Conservation (phyloP, 2,329 filamentous ascomycete genomes). For the Fusarium sp. region DNA sequence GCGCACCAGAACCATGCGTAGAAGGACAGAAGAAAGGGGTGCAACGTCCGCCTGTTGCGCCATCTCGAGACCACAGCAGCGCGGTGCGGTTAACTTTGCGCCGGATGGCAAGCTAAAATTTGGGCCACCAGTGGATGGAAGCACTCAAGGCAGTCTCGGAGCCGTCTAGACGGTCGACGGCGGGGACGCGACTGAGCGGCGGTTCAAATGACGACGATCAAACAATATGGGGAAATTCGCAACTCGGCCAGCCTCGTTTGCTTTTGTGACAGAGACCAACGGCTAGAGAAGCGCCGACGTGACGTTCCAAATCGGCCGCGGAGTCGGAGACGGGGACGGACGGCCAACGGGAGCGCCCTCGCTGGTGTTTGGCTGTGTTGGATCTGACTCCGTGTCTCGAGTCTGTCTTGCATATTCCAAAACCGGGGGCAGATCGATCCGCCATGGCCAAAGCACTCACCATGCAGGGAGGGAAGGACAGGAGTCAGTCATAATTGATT, state of each 20-base stretch:
- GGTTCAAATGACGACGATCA: constrained; percentile 33
- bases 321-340: neutral
- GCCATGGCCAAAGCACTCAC: constrained; percentile 9
- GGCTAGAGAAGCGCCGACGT: neutral
- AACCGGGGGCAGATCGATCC: constrained; percentile 7
- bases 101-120: constrained; percentile 34
- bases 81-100: constrained; percentile 28
- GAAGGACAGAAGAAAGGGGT: constrained; percentile 35
- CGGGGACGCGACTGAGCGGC: constrained; percentile 16
- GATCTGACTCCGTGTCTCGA: neutral
- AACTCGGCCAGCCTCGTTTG: constrained; percentile 12
- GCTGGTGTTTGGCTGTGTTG: neutral
- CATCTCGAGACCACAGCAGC: constrained; percentile 28
- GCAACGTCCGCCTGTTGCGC: constrained; percentile 32
- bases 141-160: constrained; percentile 30
- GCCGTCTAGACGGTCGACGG: constrained; percentile 34
- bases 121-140: constrained; percentile 24
- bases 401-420: constrained; percentile 9
- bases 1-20: constrained; percentile 24
- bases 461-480: neutral
- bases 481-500: constrained; percentile 14
- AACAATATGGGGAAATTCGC: constrained; percentile 22
- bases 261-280: constrained; percentile 15
- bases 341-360: neutral
- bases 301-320: neutral